Evolutionary conservation across 2,329 filamentous ascomycete species (phyloP), one percentile per base, ranked within the genome.

Genomic region (Zymoseptoria crescenta): DNA sequence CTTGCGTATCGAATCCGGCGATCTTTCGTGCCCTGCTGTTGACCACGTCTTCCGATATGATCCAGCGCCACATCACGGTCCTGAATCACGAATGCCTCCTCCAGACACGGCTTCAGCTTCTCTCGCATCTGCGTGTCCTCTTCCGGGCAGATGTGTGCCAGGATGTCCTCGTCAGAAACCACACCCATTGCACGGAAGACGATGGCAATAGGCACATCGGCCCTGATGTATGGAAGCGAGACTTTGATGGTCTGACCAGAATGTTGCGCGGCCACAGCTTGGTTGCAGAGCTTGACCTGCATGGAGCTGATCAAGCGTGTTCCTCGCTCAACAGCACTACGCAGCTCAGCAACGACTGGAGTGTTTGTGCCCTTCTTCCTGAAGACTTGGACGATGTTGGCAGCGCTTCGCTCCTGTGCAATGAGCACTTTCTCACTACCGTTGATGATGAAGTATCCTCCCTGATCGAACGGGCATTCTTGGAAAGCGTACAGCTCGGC

Each of bases 391-490:
- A 99, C 94, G 60, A 97, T 99, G 72, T 99, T 99, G 71, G 93
- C 94, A 49, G 94, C 94, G 72, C 92, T 96, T 63, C 94, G 88
- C 76, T 99, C 94, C 74, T 99, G 94, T 1, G 94, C 94, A 69
- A 99, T 99, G 67, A 99, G 79, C 21, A 99, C 94, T 81, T 99
- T 99, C 73, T 99, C 94, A 75, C 90, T 96, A 50, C 94, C 94
- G 77, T 99, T 99, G 81, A 99, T 99, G 69, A 99, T 91, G 72
- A 99, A 99, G 76, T 99, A 99, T 65, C 94, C 94, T 67, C 94
- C 94, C 72, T 96, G 94, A 71, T 99, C 94, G 74, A 96, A 99
- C 0, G 94, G 94, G 67, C 94, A 99, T 76, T 99, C 94, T 72
- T 96, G 96, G 74, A 95, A 87, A 52, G 89, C 82, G 73, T 96